Evolutionary conservation across 495 filamentous ascomycete species (phyloP), one percentile per base, ranked within the genome.

Genomic region (Beverwykella pulmonaria): DNA sequence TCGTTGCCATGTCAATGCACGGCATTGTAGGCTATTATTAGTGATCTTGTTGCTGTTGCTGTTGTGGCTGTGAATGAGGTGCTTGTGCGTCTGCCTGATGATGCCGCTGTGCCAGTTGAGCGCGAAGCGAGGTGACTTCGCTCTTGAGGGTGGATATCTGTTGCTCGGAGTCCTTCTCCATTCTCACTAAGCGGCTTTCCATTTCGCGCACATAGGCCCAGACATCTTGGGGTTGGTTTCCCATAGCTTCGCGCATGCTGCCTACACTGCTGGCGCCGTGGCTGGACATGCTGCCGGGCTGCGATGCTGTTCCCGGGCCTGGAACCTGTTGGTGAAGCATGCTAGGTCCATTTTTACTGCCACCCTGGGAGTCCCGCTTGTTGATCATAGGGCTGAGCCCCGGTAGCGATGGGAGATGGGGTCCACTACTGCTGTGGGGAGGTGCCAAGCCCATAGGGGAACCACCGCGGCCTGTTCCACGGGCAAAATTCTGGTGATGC

Each of bases 401-500:
- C 1, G 41, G 60, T 1, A 65, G 32, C 12, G 60, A 53, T 26
- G 85, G 85, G 22, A 85, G 76, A 59, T 84, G 82, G 47, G 83
- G 79, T 27, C 79, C 17, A 68, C 70, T 50, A 62, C 59, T 61
- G 77, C 67, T 46, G 67, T 19, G 78, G 7, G 79, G 76, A 22
- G 63, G 72, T 20, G 64, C 70, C 27, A 76, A 44, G 61, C 68
- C 67, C 68, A 78, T 74, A 1, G 79, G 72, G 17, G 81, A 78
- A 17, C 78, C 79, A 9, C 75, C 70, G 4, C 75, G 67, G n/a
- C 74, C 76, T 6, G 75, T 68, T 44, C 81, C 79, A 60, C 89
- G 84, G 32, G 80, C 81, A 59, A 85, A 90, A 32, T 89, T 82
- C 53, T 86, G 81, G 57, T 89, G 89, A 60, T 88, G 87, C 63